Evolutionary conservation across 1,139 yeast species (phyloP).

Genomic region (Pichia kudriavzevii): DNA sequence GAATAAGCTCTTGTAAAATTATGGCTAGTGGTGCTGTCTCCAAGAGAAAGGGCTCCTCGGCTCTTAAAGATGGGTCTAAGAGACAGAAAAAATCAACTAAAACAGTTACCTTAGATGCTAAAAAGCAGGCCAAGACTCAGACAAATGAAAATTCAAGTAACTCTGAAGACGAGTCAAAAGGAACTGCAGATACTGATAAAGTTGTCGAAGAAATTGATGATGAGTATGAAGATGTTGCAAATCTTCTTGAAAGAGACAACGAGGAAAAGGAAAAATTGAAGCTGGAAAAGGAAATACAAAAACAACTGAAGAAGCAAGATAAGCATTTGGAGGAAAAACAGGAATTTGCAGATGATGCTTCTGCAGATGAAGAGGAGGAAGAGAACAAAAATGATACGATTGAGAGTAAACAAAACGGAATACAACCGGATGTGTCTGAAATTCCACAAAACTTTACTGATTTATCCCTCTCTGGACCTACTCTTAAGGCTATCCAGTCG

Average conservation of each 20-base stretch:
- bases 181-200: conserved; percentile 33
- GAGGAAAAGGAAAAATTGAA: conserved; percentile 22
- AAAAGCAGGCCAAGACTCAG: conserved; percentile 1
- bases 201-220: conserved; percentile 43
- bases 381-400: conserved; percentile 14
- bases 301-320: conserved; percentile 20
- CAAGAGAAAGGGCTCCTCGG: conserved; percentile 6
- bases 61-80: conserved; percentile 8
- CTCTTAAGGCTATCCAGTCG: conserved; percentile 65
- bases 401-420: conserved; percentile 15
- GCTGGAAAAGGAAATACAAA: conserved; percentile 35
- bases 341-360: conserved; percentile 27
- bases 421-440: conserved; percentile 5
- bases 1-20: too few species aligned
- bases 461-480: conserved; percentile 71
- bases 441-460: conserved; percentile 29
- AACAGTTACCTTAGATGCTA: conserved; percentile 10
- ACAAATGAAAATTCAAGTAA: not conserved
- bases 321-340: conserved; percentile 22
- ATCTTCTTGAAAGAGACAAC: conserved; percentile 36
- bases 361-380: conserved; percentile 29
- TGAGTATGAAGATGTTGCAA: conserved; percentile 51
- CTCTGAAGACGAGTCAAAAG: conserved; percentile 23
- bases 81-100: conserved; percentile 3
- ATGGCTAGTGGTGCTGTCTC: conserved; percentile 4